These are phyloP conservation scores for Diaporthe sp. DNA, from an alignment of 2,329 filamentous ascomycete species.

Conservation along the genomic window DNA sequence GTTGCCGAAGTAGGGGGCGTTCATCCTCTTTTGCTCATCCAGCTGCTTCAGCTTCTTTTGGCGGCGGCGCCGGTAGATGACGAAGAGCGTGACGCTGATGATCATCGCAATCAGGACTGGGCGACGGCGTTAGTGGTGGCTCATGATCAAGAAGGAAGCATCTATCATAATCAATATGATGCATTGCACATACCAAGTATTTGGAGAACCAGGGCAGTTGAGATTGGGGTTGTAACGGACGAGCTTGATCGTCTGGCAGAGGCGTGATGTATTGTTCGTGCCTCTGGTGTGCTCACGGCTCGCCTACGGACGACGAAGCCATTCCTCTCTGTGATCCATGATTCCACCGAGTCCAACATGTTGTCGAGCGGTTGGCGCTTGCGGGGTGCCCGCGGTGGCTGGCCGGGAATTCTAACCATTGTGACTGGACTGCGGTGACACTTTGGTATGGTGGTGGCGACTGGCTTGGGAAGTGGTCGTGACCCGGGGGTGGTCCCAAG, in stretches of 20 bases:
- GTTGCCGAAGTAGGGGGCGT: constrained; percentile 9
- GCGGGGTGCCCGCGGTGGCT: constrained; percentile 5
- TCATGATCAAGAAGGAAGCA: not conserved
- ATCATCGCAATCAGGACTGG: constrained; percentile 26
- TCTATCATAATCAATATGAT: not conserved
- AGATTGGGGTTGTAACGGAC: not conserved
- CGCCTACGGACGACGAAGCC: constrained; percentile 23
- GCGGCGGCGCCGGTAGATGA: constrained; percentile 6
- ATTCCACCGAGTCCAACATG: constrained; percentile 26
- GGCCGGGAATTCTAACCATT: constrained; percentile 28
- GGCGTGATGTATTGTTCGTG: not conserved
- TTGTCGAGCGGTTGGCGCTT: constrained; percentile 29
- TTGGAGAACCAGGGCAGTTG: constrained; percentile 23
- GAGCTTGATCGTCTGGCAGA: not conserved
- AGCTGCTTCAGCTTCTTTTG: not conserved
- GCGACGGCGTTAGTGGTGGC: not conserved
- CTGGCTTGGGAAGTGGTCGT: not conserved
- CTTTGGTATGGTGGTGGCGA: constrained; percentile 16
- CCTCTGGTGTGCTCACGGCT: not conserved
- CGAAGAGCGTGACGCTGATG: constrained; percentile 7
- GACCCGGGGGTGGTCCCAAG: constrained; percentile 25
- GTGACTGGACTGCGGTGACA: not conserved
- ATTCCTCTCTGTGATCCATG: constrained; percentile 2
- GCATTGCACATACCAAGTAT: constrained; percentile 22
- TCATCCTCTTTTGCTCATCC: not conserved